Evolutionary conservation across 2,329 filamentous ascomycete species (phyloP), one percentile per base, ranked within the genome.

Genomic region (Trichoderma sp.): DNA sequence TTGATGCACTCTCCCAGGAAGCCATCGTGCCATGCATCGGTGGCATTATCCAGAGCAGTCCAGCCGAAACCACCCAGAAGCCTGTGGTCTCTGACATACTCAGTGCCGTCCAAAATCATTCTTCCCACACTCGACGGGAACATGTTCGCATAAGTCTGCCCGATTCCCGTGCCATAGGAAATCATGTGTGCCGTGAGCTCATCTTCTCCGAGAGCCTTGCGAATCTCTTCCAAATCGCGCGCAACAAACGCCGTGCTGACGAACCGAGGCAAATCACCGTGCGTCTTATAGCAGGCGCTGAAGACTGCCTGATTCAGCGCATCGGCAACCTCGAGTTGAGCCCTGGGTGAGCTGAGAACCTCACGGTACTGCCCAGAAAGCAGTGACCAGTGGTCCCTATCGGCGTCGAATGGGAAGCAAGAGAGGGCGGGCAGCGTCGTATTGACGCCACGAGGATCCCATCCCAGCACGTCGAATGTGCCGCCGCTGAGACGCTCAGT

Each of bases 371-470:
- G 78, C 2, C 71, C 72, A 13, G 75, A 73, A n/a, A 80, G 67
- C 48, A 82, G 73, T 13, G 75, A 75, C 83, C 83, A 86, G 64
- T 78, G 81, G 68, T 84, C 82, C 2, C 83, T 78, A 70, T 82
- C 76, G 9, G 79, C 80, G 52, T 83, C 76, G 64, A 80, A 75
- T 5, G 83, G 80, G 60, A 80, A 85, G 74, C 84, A 86, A 2
- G 81, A 74, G 2, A 82, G 72, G 4, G 79, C 73, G 0, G 84
- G 84, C 7, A 78, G 78, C 1, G 83, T 81, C 1, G 76, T 73
- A 70, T 85, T 85, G 64, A 86, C 82, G 2, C 84, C 84, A 4
- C 84, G 80, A n/a, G 84, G 84, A 61, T 86, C 84, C 80, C 82
- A 86, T n/a, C 83, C 82, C 15, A 86, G 73, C 6, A 85, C 80